These are phyloP conservation scores for Neonectria magnoliae DNA, from an alignment of 2,329 filamentous ascomycete species.

Conservation along the genomic window DNA sequence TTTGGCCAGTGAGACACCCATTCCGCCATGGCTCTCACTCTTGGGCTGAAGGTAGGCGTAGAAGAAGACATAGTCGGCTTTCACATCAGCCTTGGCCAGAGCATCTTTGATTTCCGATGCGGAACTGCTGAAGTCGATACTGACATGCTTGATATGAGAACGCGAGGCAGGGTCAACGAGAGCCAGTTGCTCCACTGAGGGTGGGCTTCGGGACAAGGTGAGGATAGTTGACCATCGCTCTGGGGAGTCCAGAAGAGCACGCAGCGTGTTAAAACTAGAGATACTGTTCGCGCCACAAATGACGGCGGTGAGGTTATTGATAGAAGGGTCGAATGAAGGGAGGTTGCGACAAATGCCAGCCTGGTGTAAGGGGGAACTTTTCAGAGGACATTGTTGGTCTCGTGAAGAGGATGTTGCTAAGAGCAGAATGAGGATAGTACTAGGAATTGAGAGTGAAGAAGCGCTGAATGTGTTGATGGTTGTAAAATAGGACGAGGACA, in stretches of 20 bases:
- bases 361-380: not conserved
- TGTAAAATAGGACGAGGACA: not conserved
- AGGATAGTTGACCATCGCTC: conserved; percentile 7
- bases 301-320: conserved; percentile 1
- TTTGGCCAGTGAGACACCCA: not conserved
- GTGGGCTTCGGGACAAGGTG: not conserved
- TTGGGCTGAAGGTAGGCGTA: conserved; percentile 10
- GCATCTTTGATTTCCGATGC: too few relatives aligned
- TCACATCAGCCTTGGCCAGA: not conserved
- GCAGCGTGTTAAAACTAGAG: conserved; percentile 2
- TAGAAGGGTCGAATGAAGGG: not conserved
- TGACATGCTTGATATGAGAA: too few relatives aligned
- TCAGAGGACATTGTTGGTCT: not conserved
- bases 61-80: conserved; percentile 11
- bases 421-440: not conserved
- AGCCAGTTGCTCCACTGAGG: not conserved
- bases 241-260: conserved; percentile 4
- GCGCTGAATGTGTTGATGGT: not conserved
- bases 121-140: too few relatives aligned
- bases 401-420: not conserved
- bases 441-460: not conserved
- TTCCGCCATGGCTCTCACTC: not conserved
- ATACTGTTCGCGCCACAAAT: conserved; percentile 5
- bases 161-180: too few relatives aligned
- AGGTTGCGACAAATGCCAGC: conserved; percentile 19